phyloP scores from a whole-genome alignment of 306 rosid species.

The Vigna mungo region DNA sequence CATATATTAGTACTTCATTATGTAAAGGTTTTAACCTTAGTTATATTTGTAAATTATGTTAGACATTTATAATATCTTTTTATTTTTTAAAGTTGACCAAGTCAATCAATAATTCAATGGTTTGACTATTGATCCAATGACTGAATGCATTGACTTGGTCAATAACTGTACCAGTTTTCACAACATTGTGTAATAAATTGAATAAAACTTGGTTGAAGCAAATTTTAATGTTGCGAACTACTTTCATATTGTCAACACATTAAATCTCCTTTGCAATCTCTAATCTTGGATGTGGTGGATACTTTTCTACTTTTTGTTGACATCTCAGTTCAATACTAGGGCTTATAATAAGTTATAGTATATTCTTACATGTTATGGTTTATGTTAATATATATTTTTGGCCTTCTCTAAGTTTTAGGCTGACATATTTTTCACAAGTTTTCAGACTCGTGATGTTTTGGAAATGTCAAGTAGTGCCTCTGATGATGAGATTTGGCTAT shows the following conservation, averaged over 20 bases:
- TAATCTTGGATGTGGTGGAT: slow-evolving; percentile 17
- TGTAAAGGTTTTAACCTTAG: too few relatives aligned
- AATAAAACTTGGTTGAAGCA: slow-evolving; percentile 16
- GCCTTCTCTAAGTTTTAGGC: slow-evolving; percentile 45
- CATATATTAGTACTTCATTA: too few relatives aligned
- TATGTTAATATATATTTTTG: slow-evolving; percentile 37
- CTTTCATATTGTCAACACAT: not conserved
- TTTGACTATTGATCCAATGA: too few relatives aligned
- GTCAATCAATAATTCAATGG: too few relatives aligned
- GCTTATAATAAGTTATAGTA: slow-evolving; percentile 12
- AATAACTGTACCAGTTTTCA: too few relatives aligned
- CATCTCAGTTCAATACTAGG: not conserved
- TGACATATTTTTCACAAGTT: slow-evolving; percentile 55
- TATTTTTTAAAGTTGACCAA: too few relatives aligned
- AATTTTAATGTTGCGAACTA: not conserved
- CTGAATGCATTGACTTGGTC: too few relatives aligned
- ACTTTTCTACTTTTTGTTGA: slow-evolving; percentile 9
- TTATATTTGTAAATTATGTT: too few relatives aligned
- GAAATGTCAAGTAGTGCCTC: slow-evolving; percentile 60
- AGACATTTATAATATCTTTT: too few relatives aligned
- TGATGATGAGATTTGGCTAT: slow-evolving; percentile 76
- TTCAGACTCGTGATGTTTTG: slow-evolving; percentile 77
- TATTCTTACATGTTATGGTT: slow-evolving; percentile 22
- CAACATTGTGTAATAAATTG: not conserved
- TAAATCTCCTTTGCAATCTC: not conserved